Evolutionary conservation across 495 filamentous ascomycete species (phyloP), one percentile per base, ranked within the genome.

Genomic region (Penicillium bovifimosum): DNA sequence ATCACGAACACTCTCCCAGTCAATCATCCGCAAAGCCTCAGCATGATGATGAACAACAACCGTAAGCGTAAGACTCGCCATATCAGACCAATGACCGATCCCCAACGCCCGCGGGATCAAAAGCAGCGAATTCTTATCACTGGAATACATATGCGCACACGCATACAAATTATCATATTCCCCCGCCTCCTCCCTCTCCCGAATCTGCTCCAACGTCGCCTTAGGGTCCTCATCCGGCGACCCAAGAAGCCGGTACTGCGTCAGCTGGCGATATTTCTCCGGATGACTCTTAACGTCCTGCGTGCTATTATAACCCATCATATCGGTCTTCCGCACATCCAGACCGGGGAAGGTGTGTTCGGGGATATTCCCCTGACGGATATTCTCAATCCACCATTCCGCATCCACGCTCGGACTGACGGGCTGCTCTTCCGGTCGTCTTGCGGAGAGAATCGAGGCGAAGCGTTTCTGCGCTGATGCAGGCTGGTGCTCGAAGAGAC

Each of bases 71-170:
- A 90, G 62, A 49, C 76, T 84, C 6, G 80, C 81, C 62, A 84
- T 83, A 32, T 72, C 76, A 10, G 75, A 59, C 41, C 76, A 71
- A 50, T 71, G 62, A 4, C 75, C 78, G 31, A 81, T 76, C 0
- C 79, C 80, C 7, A 85, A 53, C 6, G 85, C 76, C 33, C 86
- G 82, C 3, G 75, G 72, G 31, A 83, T 72, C 65, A 87, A 71
- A 58, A 86, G 71, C 47, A 88, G 64, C 0, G 83, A 85, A 61
- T 90, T 90, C 35, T 82, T 76, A 58, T 90, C 86, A 26, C 77
- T 79, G 2, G 82, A 77, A 65, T 82, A 88, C 42, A 86, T 79
- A 62, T 88, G 86, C 13, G 79, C 77, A 51, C 76, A 76, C 5
- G 83, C 76, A 62, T 87, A 84, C 9, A 81, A 70, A 51, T 86